A percentile compares a stretch with the other conserved stretches of the same genome.
Conservation (phyloP, 768 basidiomycete genomes). For the Hericium erinaceus region DNA sequence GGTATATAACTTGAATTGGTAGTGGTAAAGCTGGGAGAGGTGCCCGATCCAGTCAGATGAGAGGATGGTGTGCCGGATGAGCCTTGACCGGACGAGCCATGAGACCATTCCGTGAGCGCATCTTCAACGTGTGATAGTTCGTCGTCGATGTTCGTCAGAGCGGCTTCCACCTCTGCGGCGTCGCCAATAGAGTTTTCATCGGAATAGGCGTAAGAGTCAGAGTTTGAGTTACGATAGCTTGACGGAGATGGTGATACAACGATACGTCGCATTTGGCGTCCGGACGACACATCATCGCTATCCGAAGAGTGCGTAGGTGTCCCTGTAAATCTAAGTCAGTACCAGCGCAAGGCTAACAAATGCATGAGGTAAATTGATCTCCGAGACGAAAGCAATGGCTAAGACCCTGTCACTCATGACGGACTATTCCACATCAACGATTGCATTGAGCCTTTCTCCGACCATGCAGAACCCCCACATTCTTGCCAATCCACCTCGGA, state of each 20-base stretch:
- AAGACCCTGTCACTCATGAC: too few species aligned
- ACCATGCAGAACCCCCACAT: not conserved
- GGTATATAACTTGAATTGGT: slow-evolving; percentile 13
- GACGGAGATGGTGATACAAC: slow-evolving; percentile 15
- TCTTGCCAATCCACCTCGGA: not conserved
- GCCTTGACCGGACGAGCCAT: slow-evolving; percentile 24
- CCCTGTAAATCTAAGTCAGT: slow-evolving; percentile 4
- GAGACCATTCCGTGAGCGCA: slow-evolving; percentile 54
- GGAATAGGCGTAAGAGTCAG: slow-evolving; percentile 30
- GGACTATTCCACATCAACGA: not conserved
- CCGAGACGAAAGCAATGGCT: too few species aligned
- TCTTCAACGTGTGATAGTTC: slow-evolving; percentile 60
- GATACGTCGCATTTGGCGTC: slow-evolving; percentile 15
- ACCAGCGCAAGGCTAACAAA: not conserved
- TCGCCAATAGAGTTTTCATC: slow-evolving; percentile 43
- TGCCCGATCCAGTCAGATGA: slow-evolving; percentile 23
- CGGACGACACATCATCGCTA: slow-evolving; percentile 11
- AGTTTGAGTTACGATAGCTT: not conserved
- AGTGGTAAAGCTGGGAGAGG: slow-evolving; percentile 15
- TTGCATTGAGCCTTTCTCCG: not conserved
- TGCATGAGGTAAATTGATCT: not conserved
- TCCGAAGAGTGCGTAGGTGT: slow-evolving; percentile 6
- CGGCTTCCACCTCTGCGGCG: slow-evolving; percentile 52
- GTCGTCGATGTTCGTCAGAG: slow-evolving; percentile 56
- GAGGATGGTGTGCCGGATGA: slow-evolving; percentile 27